Conservation (phyloP, 768 basidiomycete species). For the Tulasnella sp. region DNA sequence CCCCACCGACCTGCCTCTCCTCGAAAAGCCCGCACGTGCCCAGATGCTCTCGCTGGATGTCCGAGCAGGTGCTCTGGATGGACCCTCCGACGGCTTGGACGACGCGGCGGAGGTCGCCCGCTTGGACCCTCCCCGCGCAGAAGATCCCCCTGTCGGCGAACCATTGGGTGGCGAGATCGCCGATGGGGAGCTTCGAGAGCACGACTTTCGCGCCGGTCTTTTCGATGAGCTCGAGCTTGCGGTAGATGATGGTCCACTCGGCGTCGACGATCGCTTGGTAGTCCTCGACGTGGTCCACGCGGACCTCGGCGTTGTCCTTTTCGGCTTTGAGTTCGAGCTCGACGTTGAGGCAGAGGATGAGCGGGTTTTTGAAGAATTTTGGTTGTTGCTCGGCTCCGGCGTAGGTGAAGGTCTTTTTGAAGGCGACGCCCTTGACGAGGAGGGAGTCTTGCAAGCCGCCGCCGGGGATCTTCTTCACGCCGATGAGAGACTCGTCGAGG, state of each 20-base stretch:
- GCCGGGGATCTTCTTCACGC: constrained; percentile 94
- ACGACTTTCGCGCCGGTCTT: constrained; percentile 96
- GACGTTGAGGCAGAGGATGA: constrained; percentile 90
- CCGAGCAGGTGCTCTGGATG: constrained; percentile 89
- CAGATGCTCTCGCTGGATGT: constrained; percentile 80
- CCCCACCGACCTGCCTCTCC: constrained; percentile 92
- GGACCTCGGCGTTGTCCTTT: constrained; percentile 97
- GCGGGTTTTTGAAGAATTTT: constrained; percentile 78
- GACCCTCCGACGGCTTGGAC: constrained; percentile 94
- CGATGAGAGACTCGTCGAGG: constrained; percentile 90
- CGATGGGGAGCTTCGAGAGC: constrained; percentile 94
- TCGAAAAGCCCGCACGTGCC: constrained; percentile 90
- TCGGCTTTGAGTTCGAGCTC: constrained; percentile 98
- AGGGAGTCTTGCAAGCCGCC: constrained; percentile 96
- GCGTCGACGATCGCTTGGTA: constrained; percentile 99
- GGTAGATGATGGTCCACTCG: constrained; percentile 99
- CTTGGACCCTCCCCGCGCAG: constrained; percentile 91
- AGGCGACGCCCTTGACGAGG: constrained; percentile 81
- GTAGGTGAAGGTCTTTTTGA: constrained; percentile 99
- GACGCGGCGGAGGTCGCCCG: constrained; percentile 82
- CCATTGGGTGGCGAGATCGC: constrained; percentile 97
- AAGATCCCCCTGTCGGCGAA: constrained; percentile 98
- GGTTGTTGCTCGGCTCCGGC: constrained; percentile 99
- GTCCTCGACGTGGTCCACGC: constrained; percentile 92
- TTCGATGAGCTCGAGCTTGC: constrained; percentile 91